Evolutionary conservation across 1,284 basidiomycete species (phyloP).

Genomic region (Cystobasidiaceae sp.): DNA sequence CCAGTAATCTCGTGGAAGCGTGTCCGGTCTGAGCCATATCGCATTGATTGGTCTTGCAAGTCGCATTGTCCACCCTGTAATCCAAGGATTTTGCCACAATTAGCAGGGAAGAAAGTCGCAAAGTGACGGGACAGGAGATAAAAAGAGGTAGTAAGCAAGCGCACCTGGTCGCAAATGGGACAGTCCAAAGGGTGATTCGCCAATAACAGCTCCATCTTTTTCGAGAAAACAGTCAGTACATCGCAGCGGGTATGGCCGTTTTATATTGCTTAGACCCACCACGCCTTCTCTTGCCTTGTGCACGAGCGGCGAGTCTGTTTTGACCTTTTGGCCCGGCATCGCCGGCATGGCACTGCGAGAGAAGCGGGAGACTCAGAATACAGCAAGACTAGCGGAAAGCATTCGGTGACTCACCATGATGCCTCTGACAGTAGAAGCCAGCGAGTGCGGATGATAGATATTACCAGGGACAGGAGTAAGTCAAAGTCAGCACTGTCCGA

Average conservation of each 20-base stretch:
- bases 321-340: constrained; percentile 90
- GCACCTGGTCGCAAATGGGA: constrained; percentile 80
- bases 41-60: constrained; percentile 99
- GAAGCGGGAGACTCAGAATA: constrained; percentile 42
- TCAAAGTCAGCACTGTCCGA: no score
- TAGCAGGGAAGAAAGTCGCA: background rate
- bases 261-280: no score
- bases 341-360: constrained; percentile 86
- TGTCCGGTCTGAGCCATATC: constrained; percentile 93
- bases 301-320: constrained; percentile 89
- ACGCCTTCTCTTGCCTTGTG: constrained; percentile 92
- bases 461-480: no score
- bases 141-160: background rate
- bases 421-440: background rate
- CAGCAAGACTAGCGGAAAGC: background rate
- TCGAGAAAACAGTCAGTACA: no score
- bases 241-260: no score
- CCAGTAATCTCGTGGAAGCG: constrained; percentile 97
- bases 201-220: constrained; percentile 70
- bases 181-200: constrained; percentile 97
- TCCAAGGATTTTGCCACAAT: background rate
- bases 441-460: no score
- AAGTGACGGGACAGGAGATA: background rate
- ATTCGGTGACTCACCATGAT: background rate
- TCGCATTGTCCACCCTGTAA: constrained; percentile 71